Evolutionary conservation across 257 asterid genomes (phyloP), one percentile per base, ranked within the genome.

Genomic region (Petunia axillaris): DNA sequence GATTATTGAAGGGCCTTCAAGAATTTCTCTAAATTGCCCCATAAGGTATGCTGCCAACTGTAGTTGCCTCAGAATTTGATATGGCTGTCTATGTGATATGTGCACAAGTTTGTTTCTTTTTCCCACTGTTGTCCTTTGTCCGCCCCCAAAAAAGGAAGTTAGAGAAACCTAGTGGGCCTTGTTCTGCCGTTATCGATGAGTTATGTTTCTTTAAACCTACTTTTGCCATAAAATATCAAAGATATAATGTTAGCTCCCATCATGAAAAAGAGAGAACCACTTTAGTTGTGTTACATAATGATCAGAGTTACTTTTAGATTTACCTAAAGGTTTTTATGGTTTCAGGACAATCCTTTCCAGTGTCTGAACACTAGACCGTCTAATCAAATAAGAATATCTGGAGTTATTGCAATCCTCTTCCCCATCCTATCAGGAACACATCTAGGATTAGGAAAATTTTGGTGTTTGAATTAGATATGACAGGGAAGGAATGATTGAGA

Each of bases 11-110:
- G 98, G 97, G 81, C 84, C 94, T 74, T 95, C 97, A 79, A 86
- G 98, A 83, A 90, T 94, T 83, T 92, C 98, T 48, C 85, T 96
- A 76, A 94, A 92, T 83, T 96, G 99, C 84, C 99, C 99, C 78
- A 91, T 96, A 68, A 94, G 98, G 99, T 96, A 89, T 82, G 68
- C 80, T 77, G 79, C 78, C 74, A 55, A 71, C 65, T 41, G 67
- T 62, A 68, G 76, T 71, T 70, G 55, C 81, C 82, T 25, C 41
- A n/a, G 14, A 43, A 82, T 59, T 46, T 76, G 54, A 76, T 55
- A 76, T 35, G 41, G 58, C 74, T 64, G 71, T 68, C 6, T 67
- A 53, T 64, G 35, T 71, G 77, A 70, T n/a, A 25, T 2, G 16
- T 46, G 58, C 46, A 41, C 9, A 16, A 55, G 6, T 48, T 6